Conservation (phyloP, 768 basidiomycete genomes). For the Leucocoprinus birnbaumii region DNA sequence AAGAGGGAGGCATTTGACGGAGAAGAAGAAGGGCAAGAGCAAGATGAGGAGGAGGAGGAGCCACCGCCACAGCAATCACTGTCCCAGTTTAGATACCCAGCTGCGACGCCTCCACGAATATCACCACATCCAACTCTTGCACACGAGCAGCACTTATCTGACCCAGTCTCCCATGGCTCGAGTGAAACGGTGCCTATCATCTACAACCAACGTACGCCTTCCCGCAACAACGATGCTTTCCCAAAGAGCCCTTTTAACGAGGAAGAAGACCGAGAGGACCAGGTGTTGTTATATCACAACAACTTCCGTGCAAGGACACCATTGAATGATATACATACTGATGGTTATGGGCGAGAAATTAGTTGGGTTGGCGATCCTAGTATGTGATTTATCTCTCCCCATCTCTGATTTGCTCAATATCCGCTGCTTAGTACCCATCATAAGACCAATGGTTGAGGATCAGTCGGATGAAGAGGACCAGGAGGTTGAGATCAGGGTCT, state of each 20-base stretch:
- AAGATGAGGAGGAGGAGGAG: neutral
- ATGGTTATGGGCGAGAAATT: conserved; percentile 53
- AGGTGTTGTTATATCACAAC: conserved; percentile 62
- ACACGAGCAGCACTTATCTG: conserved; percentile 47
- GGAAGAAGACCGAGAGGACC: conserved; percentile 72
- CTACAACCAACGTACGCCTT: conserved; percentile 40
- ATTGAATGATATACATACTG: conserved; percentile 20
- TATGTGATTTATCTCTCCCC: conserved; percentile 28
- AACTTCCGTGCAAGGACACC: conserved; percentile 46
- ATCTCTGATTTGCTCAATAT: conserved; percentile 4
- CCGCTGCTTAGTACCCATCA: conserved; percentile 38
- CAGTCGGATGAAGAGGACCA: conserved; percentile 63
- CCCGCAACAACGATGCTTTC: conserved; percentile 57
- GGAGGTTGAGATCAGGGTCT: conserved; percentile 53
- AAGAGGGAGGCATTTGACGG: conserved; percentile 40
- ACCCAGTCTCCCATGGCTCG: conserved; percentile 47
- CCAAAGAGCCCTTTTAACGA: conserved; percentile 74
- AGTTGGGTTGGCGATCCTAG: conserved; percentile 81
- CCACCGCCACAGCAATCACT: conserved; percentile 21
- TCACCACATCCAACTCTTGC: conserved; percentile 26
- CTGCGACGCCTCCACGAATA: conserved; percentile 39
- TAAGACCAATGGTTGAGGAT: conserved; percentile 40
- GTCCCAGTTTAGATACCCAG: conserved; percentile 36
- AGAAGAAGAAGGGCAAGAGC: conserved; percentile 24
- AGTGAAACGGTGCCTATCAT: conserved; percentile 48